Base-by-base conservation (phyloP, 2,329 filamentous ascomycete genomes). In the Aspergillus sp. region DNA sequence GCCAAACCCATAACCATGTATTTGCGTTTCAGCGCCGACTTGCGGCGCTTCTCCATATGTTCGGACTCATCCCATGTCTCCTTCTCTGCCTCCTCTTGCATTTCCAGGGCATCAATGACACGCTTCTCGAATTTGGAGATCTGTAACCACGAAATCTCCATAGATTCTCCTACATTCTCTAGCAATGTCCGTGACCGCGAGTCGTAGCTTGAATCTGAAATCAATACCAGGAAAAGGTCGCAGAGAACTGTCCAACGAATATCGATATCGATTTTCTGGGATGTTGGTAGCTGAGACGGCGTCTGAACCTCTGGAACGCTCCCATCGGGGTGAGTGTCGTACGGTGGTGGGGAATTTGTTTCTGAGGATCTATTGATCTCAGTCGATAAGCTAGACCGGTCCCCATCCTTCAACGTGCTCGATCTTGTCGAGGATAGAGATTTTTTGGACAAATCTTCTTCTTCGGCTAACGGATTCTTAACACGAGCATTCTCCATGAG, bases 31-130 rank as follows among this genome's bases (percentile, higher is more conserved):
- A 93, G 80, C 1, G 90, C 91, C 69, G 86, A 78, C 73, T 97
- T 96, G 52, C 90, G 84, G 47, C 95, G 86, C 58, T 82, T 84
- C 73, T 96, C 91, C 82, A 98, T 91, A 71, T 98, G 92, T 63
- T 96, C 91, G 11, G 95, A 89, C 73, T 99, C 95, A 64, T 97
- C 96, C 95, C 95, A 99, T 62, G 93, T 96, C 76, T 99, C 95
- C 68, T 93, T 96, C 62, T 92, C 90, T 6, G 91, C 91, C 47
- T 90, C 87, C 74, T 98, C 92, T 76, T 98, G 93, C 91, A 99
- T 97, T 75, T 99, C 95, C 21, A 99, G 80, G 1, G 95, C 92
- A 75, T 99, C 95, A 7, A 95, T 97, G 6, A 99, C 91, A 53
- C 92, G 89, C 77, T 97, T 98, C 77, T 99, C 95, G 69, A 99